phyloP scores from a whole-genome alignment of 2,329 filamentous ascomycete genomes.

The Teratosphaeriaceae sp. region DNA sequence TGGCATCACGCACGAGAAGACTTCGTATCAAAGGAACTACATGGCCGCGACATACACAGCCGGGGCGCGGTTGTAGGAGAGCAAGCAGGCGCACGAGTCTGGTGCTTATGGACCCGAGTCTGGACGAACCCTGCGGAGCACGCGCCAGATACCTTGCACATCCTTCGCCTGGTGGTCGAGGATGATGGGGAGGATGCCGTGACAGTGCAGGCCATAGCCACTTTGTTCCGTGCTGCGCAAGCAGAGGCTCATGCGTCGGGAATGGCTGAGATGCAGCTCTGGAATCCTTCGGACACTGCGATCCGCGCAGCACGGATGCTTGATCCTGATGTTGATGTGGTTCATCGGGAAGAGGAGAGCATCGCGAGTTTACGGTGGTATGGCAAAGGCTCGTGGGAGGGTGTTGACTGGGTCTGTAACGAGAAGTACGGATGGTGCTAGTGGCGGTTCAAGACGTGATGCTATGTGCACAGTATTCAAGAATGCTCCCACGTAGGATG shows the following conservation, averaged over 20 bases:
- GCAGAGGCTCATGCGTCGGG: slow-evolving; percentile 65
- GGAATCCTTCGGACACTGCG: slow-evolving; percentile 64
- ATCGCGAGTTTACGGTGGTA: slow-evolving; percentile 70
- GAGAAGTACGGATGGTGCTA: slow-evolving; percentile 76
- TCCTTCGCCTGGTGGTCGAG: slow-evolving; percentile 64
- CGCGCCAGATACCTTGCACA: slow-evolving; percentile 59
- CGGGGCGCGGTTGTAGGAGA: slow-evolving; percentile 51
- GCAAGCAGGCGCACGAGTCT: slow-evolving; percentile 51
- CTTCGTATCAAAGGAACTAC: slow-evolving; percentile 62
- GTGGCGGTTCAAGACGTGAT: too few species aligned
- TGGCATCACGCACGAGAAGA: slow-evolving; percentile 82
- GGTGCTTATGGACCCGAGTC: slow-evolving; percentile 65
- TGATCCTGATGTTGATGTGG: slow-evolving; percentile 43
- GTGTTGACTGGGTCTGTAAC: slow-evolving; percentile 65
- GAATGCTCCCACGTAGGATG: too few species aligned
- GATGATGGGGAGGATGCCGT: slow-evolving; percentile 28
- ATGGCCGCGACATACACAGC: slow-evolving; percentile 60
- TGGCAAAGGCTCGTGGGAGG: slow-evolving; percentile 42
- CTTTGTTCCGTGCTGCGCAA: slow-evolving; percentile 61
- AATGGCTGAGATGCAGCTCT: slow-evolving; percentile 65
- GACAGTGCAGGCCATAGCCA: slow-evolving; percentile 49
- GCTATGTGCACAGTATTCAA: too few species aligned
- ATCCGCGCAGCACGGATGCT: slow-evolving; percentile 39
- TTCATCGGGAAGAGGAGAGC: slow-evolving; percentile 56
- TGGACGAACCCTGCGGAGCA: slow-evolving; percentile 53